Percentiles rank a stretch among this genome's conserved stretches.
phyloP scores from a whole-genome alignment of 139 green algal genomes.

The Diplosphaera chodatii region DNA sequence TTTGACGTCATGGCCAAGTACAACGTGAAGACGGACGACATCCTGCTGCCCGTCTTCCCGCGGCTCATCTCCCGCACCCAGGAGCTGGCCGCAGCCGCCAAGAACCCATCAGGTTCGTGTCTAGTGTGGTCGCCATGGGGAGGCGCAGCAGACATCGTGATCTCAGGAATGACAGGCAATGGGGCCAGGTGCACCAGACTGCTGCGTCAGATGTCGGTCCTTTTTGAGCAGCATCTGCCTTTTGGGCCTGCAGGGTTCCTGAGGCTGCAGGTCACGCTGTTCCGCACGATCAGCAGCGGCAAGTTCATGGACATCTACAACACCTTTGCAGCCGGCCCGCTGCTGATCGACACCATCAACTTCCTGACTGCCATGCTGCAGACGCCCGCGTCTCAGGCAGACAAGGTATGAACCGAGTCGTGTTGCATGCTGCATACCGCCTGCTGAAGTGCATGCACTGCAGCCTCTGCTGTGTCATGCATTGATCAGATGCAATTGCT shows the following conservation, averaged over 20 bases:
- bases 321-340: constrained; percentile 27
- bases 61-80: constrained; percentile 29
- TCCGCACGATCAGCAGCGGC: constrained; percentile 16
- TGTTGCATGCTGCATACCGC: too few relatives aligned
- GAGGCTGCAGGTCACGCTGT: constrained; percentile 50
- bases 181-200: too few relatives aligned
- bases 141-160: too few relatives aligned
- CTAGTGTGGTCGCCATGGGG: too few relatives aligned
- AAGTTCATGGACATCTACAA: constrained; percentile 34
- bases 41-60: constrained; percentile 38
- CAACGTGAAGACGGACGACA: constrained; percentile 17
- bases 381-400: constrained; percentile 38
- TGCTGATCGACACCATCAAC: constrained; percentile 41
- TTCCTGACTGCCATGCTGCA: constrained; percentile 58
- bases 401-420: too few relatives aligned
- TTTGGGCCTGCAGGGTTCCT: constrained; percentile 38
- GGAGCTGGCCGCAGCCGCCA: constrained; percentile 8
- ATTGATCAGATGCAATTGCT: too few relatives aligned
- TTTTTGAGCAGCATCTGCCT: too few relatives aligned
- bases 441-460: too few relatives aligned
- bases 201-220: too few relatives aligned
- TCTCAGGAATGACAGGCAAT: too few relatives aligned
- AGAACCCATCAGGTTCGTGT: background rate
- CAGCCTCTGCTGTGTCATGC: too few relatives aligned
- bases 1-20: constrained; percentile 42